Evolutionary conservation across 2,329 filamentous ascomycete species (phyloP), one percentile per base, ranked within the genome.

Genomic region (Elsinoe australis): DNA sequence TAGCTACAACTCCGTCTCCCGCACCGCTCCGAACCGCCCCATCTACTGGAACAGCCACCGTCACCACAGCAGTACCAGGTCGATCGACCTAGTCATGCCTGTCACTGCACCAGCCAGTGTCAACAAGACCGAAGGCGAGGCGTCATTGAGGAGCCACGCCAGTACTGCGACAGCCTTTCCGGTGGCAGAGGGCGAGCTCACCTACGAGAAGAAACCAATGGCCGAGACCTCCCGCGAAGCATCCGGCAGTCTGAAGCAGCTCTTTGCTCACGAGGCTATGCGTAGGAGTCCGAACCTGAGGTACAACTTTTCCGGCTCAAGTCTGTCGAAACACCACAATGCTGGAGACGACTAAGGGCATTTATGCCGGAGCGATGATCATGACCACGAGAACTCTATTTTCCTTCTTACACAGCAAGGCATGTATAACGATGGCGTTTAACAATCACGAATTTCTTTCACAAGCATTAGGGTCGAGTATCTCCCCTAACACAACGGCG

Each of bases 41-140:
- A 18, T 28, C 15, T 18, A 34, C 53, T 65, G 61, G 29, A 66
- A 65, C 54, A 66, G 65, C 14, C 58, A 65, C 45, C 61, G 59
- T 39, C 59, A 61, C 10, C 67, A 62, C 5, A 68, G 65, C 52
- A 61, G 62, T 26, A 62, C 62, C n/a, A 61, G 62, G 51, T 67
- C 64, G 1, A 45, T 70, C 47, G 68, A 72, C 32, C 64, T 73
- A 5, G 69, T 71, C 24, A 68, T 64, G 17, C 67, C 68, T 3
- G 59, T 67, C 53, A 63, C 61, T 2, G 56, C 61, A 4, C 56
- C 65, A 1, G 34, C 51, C n/a, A 59, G 54, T 35, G 24, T 55
- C 2, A 31, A 56, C 19, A 53, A 54, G 15, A 39, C 34, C 18
- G 57, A 58, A 18, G 32, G 24, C 12, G 21, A 44, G 17, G 53